A percentile compares a stretch with the other conserved stretches of the same genome.
phyloP scores from a whole-genome alignment of 495 filamentous ascomycete species.

The Achaetomiella virescens region DNA sequence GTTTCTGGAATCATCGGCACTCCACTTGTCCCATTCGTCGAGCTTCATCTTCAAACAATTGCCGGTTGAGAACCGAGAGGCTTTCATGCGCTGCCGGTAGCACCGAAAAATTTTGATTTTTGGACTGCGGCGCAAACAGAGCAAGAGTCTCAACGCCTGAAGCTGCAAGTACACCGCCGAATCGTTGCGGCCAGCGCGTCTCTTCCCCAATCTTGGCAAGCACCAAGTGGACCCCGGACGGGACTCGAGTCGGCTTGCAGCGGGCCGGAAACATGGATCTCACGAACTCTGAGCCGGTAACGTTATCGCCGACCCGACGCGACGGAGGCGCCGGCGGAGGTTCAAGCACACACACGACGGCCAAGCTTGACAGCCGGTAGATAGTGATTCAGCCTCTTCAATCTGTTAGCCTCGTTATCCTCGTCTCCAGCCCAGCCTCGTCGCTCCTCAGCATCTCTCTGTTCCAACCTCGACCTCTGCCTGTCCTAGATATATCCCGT shows the following conservation, averaged over 20 bases:
- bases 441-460: too few species aligned
- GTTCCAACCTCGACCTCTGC: too few species aligned
- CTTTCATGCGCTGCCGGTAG: neutral
- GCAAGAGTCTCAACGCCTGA: neutral
- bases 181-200: neutral
- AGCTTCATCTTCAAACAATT: neutral
- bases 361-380: too few species aligned
- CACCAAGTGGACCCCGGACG: neutral
- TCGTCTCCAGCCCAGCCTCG: too few species aligned
- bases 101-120: neutral
- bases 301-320: neutral
- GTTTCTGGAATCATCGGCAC: conserved; percentile 33
- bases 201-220: conserved; percentile 5
- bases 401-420: too few species aligned
- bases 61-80: neutral
- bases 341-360: too few species aligned
- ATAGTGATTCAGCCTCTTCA: too few species aligned
- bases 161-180: too few species aligned
- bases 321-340: too few species aligned
- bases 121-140: too few species aligned
- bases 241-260: conserved; percentile 1
- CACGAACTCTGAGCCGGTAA: neutral
- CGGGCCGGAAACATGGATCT: conserved; percentile 8
- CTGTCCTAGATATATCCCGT: too few species aligned
- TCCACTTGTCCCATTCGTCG: conserved; percentile 11